These are phyloP conservation scores for Cladosporium velox DNA, from an alignment of 2,329 filamentous ascomycete genomes.

Conservation along the genomic window DNA sequence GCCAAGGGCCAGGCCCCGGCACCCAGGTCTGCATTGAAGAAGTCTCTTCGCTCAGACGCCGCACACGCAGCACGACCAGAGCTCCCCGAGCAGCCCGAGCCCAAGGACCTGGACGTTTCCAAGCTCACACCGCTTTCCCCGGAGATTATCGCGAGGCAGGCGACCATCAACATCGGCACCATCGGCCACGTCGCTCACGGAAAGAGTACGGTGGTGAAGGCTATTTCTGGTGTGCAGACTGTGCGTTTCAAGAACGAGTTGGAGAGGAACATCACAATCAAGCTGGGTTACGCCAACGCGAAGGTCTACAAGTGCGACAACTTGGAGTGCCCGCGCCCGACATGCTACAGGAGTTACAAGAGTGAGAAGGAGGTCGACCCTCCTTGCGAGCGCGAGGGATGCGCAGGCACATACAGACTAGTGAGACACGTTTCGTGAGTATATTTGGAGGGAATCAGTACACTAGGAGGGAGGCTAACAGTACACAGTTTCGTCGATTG, in stretches of 20 bases:
- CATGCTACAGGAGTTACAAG: conserved; percentile 96
- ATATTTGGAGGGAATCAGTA: not conserved
- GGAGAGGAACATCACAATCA: conserved; percentile 99
- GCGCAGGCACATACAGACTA: conserved; percentile 81
- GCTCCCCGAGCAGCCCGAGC: conserved; percentile 89
- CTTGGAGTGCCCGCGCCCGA: conserved; percentile 83
- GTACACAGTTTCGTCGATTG: conserved; percentile 80
- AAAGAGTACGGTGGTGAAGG: conserved; percentile 98
- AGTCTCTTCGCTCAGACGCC: conserved; percentile 59
- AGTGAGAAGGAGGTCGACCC: conserved; percentile 99
- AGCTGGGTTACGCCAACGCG: conserved; percentile 98
- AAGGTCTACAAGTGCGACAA: conserved; percentile 99
- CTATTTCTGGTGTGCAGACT: conserved; percentile 97
- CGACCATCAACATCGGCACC: conserved; percentile 98
- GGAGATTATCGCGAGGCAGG: conserved; percentile 96
- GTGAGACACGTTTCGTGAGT: conserved; percentile 89
- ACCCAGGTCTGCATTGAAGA: conserved; percentile 84
- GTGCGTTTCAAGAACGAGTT: conserved; percentile 99
- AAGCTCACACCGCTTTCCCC: conserved; percentile 82
- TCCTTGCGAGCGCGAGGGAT: conserved; percentile 91
- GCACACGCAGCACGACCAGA: conserved; percentile 62
- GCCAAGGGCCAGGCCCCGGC: conserved; percentile 62
- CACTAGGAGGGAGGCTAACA: conserved; percentile 22
- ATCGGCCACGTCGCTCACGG: conserved; percentile 99
- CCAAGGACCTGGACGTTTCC: conserved; percentile 80